Conservation (phyloP, 352 stramenopile genomes). For the Pilasporangium apinafurcum region DNA sequence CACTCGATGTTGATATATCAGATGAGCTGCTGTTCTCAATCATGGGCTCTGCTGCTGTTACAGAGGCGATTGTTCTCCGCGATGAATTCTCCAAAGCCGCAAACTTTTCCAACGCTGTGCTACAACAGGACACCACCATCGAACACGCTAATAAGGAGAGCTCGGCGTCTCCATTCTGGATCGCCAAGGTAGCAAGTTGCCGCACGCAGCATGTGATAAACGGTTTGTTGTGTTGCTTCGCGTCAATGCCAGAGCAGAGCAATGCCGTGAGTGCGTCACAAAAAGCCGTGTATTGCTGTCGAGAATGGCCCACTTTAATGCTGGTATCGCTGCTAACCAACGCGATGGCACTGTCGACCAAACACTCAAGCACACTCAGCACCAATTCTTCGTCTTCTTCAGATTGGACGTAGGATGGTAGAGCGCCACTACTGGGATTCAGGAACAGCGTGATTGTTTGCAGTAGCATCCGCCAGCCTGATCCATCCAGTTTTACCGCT, state of each 20-base stretch:
- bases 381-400: slow-evolving; percentile 78
- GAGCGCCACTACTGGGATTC: slow-evolving; percentile 35
- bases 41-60: neutral
- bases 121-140: slow-evolving; percentile 58
- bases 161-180: slow-evolving; percentile 47
- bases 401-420: slow-evolving; percentile 48
- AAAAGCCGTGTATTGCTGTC: slow-evolving; percentile 24
- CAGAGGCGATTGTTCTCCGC: neutral
- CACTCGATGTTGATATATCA: neutral
- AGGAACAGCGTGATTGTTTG: slow-evolving; percentile 63
- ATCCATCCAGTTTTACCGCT: slow-evolving; percentile 37
- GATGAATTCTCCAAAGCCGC: slow-evolving; percentile 24
- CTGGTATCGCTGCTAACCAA: slow-evolving; percentile 28
- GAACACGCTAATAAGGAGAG: slow-evolving; percentile 37
- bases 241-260: slow-evolving; percentile 56
- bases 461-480: slow-evolving; percentile 49
- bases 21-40: neutral
- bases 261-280: slow-evolving; percentile 45
- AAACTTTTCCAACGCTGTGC: slow-evolving; percentile 37
- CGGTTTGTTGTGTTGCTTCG: slow-evolving; percentile 40
- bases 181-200: slow-evolving; percentile 66
- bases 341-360: slow-evolving; percentile 65
- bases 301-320: slow-evolving; percentile 8
- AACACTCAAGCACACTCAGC: slow-evolving; percentile 64
- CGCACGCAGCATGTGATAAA: slow-evolving; percentile 71